phyloP scores from a whole-genome alignment of 306 rosid genomes.

The Castanospermum australe region DNA sequence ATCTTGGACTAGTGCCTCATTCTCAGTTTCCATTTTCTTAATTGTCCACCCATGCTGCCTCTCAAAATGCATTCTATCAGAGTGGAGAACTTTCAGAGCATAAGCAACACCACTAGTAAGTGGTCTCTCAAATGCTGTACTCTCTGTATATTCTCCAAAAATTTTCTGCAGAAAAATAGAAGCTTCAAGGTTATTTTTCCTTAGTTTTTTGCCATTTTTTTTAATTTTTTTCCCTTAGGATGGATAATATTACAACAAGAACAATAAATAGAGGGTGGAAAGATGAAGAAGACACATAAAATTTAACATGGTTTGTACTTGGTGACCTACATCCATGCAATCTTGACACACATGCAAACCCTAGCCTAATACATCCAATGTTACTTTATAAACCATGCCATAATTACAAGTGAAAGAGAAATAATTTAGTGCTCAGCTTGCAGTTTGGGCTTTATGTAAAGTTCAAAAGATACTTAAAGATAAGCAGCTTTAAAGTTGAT shows the following conservation, averaged over 20 bases:
- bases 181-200: constrained; percentile 26
- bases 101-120: constrained; percentile 97
- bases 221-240: neutral
- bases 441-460: neutral
- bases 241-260: neutral
- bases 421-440: neutral
- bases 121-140: constrained; percentile 90
- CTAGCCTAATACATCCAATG: neutral
- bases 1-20: constrained; percentile 89
- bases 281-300: neutral
- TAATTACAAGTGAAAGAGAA: neutral
- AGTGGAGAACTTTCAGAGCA: constrained; percentile 87
- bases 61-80: constrained; percentile 79
- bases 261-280: neutral
- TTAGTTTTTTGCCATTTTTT: neutral
- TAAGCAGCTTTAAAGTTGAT: neutral
- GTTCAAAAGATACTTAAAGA: neutral
- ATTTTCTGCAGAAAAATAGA: constrained; percentile 59
- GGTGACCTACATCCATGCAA: neutral
- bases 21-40: constrained; percentile 88
- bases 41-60: constrained; percentile 84
- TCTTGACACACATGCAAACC: neutral
- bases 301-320: neutral
- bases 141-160: constrained; percentile 88
- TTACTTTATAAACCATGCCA: neutral